Evolutionary conservation across 441 rosid species (phyloP).

Genomic region (Raphanus hybrid): DNA sequence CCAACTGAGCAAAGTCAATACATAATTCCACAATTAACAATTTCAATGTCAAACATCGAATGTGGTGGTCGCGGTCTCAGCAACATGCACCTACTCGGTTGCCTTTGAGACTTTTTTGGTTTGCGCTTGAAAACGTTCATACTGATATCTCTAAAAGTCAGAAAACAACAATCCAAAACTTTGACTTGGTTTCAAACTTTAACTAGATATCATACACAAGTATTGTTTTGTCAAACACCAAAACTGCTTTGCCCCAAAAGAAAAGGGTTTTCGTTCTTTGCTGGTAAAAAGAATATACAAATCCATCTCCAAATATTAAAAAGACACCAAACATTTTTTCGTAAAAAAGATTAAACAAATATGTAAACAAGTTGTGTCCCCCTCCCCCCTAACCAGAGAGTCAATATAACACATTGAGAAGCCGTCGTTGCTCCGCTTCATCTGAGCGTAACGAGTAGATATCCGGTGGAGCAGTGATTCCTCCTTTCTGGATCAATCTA

Average conservation of each 20-base stretch:
- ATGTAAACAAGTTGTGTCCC: constrained; percentile 27
- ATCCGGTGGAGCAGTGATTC: constrained; percentile 67
- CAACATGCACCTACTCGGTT: neutral
- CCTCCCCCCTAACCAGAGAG: constrained; percentile 13
- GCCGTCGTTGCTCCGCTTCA: constrained; percentile 49
- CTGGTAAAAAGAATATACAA: constrained; percentile 40
- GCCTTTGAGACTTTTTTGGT: neutral
- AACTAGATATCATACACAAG: too few species aligned
- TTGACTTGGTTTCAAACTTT: neutral
- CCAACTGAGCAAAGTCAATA: too few species aligned
- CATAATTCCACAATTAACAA: too few species aligned
- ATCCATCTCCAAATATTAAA: constrained; percentile 19
- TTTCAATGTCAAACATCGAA: too few species aligned
- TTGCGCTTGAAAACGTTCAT: neutral
- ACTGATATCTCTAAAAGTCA: neutral
- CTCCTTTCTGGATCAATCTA: constrained; percentile 43
- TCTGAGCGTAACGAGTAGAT: constrained; percentile 63
- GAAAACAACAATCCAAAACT: neutral
- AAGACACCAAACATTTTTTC: too few species aligned
- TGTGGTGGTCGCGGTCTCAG: too few species aligned
- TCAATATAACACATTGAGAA: constrained; percentile 37
- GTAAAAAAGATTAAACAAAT: constrained; percentile 22
- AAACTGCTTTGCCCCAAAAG: constrained; percentile 14
- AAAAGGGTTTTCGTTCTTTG: constrained; percentile 18
- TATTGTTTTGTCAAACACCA: constrained; percentile 27